phyloP scores from a whole-genome alignment of 129 eudicot species.

The Kitagawia praeruptora region DNA sequence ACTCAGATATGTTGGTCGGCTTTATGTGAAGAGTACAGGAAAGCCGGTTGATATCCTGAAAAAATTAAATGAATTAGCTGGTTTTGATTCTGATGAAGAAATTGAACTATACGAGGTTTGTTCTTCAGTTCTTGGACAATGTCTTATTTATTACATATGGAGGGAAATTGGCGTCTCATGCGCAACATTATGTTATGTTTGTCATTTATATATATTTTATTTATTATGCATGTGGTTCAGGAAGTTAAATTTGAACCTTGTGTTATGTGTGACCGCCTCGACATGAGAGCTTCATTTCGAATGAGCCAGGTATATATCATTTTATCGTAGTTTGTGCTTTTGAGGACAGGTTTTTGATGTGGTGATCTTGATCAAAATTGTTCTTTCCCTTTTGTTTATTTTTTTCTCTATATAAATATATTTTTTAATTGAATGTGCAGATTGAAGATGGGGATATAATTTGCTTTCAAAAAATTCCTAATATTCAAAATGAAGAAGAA shows the following conservation, averaged over 20 bases:
- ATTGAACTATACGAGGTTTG: slow-evolving; percentile 73
- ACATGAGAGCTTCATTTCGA: slow-evolving; percentile 55
- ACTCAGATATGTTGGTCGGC: slow-evolving; percentile 70
- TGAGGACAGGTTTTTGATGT: background rate
- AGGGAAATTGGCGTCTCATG: background rate
- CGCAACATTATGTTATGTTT: background rate
- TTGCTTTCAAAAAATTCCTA: slow-evolving; percentile 67
- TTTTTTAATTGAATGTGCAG: slow-evolving; percentile 20
- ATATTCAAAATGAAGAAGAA: slow-evolving; percentile 33
- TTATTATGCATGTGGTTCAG: slow-evolving; percentile 23
- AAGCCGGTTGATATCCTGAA: slow-evolving; percentile 57
- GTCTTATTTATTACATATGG: background rate
- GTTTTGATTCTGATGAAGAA: slow-evolving; percentile 76
- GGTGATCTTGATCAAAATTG: background rate
- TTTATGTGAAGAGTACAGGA: slow-evolving; percentile 59
- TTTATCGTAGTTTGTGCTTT: background rate
- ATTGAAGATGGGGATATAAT: slow-evolving; percentile 92
- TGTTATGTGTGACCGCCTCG: slow-evolving; percentile 76
- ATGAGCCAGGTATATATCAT: slow-evolving; percentile 52
- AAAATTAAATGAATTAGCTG: slow-evolving; percentile 74
- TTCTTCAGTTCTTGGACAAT: too few species aligned
- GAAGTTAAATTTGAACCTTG: slow-evolving; percentile 76
- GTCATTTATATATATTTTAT: background rate
- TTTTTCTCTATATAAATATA: background rate
- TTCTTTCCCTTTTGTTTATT: background rate